Base-by-base conservation (phyloP, 1,284 basidiomycete species). In the Stereum hirsutum region DNA sequence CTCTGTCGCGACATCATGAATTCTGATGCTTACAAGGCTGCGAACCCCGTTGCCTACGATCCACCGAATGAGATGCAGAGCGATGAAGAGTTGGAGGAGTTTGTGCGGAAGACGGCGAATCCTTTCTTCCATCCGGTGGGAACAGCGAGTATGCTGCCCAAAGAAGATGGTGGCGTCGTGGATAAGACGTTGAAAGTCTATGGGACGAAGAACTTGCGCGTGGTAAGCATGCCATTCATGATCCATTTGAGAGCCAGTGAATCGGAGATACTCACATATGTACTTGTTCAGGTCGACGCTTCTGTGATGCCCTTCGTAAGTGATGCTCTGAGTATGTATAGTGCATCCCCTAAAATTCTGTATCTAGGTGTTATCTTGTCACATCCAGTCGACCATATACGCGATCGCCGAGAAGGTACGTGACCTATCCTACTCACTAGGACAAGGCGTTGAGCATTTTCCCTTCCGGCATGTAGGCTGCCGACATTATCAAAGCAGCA, bases 111-210 rank as follows among this genome's bases (percentile, higher is more conserved):
- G 7, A 42, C 21, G 17, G 15, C 47, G 17, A 26, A 17, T 14
- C 33, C 39, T 8, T 25, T 47, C 14, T 43, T 41, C 19, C 48
- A 52, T 39, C 52, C 60, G 5, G 47, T 57, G 12, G 70, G 70
- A 26, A 68, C 74, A 5, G 66, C 62, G 39, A 57, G 69, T 1
- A 75, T 76, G 74, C 56, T 75, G 36, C 74, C 74, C 30, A 54
- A 61, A 44, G 60, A 61, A 28, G 51, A 62, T 43, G 75, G 75
- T 25, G 75, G 75, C 49, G 74, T 76, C 20, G 74, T 78, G 26
- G 69, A 71, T 57, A 57, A 62, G 11, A 58, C 58, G 35, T 56
- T 78, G 23, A 56, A 23, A 38, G 72, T 75, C 4, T 72, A 75
- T 56, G 73, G 73, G 33, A 69, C 70, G 3, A 46, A 46, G 49